Percentiles rank a stretch among this genome's conserved stretches.
These are phyloP conservation scores for Russula earlei DNA, from an alignment of 768 basidiomycete species.

Conservation along the genomic window DNA sequence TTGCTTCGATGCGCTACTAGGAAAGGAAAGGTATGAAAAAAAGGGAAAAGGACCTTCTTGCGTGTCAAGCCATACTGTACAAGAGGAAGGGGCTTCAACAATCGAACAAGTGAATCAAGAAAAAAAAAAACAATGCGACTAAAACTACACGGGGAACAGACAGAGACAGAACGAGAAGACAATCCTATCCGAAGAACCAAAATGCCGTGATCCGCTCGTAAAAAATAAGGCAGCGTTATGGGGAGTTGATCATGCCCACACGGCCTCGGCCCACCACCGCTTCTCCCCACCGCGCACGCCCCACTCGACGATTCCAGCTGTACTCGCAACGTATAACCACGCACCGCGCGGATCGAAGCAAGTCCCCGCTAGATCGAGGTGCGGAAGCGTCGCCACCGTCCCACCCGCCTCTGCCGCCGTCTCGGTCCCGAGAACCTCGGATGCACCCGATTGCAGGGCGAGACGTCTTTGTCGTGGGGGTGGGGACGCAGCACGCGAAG, in stretches of 20 bases:
- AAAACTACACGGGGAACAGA: background rate
- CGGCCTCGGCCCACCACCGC: conserved; percentile 56
- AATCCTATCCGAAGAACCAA: background rate
- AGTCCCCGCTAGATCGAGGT: conserved; percentile 55
- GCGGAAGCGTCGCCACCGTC: conserved; percentile 21
- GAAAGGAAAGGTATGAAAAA: no score
- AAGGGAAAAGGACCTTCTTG: background rate
- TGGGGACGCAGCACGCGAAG: conserved; percentile 38
- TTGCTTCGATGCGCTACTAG: no score
- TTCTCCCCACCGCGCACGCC: conserved; percentile 60
- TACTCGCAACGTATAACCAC: conserved; percentile 59
- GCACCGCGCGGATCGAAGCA: conserved; percentile 67
- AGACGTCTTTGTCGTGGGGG: conserved; percentile 26
- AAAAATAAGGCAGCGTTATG: background rate
- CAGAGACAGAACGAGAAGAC: background rate
- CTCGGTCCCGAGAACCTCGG: background rate
- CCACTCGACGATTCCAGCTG: conserved; percentile 68
- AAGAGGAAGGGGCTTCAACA: background rate
- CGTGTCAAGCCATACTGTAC: background rate
- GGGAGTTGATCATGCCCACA: conserved; percentile 30
- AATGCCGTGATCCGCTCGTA: background rate
- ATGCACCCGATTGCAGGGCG: background rate
- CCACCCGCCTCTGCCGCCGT: conserved; percentile 2
- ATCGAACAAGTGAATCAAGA: background rate
- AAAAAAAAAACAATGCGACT: background rate